Conservation (phyloP, 768 basidiomycete genomes). For the Rhizopogon vinicolor region DNA sequence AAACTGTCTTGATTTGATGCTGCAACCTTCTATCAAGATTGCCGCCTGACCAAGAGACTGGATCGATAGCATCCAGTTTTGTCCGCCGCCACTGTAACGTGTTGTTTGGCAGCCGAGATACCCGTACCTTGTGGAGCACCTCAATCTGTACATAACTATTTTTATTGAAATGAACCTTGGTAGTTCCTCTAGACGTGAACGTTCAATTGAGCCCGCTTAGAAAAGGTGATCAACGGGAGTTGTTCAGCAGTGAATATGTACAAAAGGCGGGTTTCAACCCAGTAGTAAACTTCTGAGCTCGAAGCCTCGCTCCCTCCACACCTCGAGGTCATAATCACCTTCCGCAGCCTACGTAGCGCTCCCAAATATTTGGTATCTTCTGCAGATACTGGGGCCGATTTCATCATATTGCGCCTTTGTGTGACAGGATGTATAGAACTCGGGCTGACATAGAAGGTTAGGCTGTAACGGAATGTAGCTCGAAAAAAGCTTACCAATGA, state of each 20-base stretch:
- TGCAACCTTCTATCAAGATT: background rate
- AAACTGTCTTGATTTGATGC: background rate
- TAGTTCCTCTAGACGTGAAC: too few species aligned
- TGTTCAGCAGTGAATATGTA: background rate
- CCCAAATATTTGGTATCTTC: constrained; percentile 91
- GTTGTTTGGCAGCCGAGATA: too few species aligned
- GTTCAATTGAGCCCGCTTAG: background rate
- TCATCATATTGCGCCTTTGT: constrained; percentile 94
- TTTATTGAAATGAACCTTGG: background rate
- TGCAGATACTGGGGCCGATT: constrained; percentile 86
- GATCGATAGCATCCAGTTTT: too few species aligned
- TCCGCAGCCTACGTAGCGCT: constrained; percentile 58
- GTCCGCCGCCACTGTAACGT: too few species aligned
- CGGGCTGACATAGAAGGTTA: constrained; percentile 52
- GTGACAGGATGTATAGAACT: constrained; percentile 93
- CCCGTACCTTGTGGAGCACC: background rate
- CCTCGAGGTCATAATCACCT: background rate
- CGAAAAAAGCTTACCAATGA: constrained; percentile 59
- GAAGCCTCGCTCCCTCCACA: background rate
- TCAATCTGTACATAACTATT: background rate
- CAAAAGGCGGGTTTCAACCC: background rate
- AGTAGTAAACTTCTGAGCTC: background rate
- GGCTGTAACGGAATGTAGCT: background rate
- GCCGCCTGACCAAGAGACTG: too few species aligned
- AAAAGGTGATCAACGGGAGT: background rate